Evolutionary conservation across 2,329 filamentous ascomycete species (phyloP).

Genomic region (Diplodia corticola): DNA sequence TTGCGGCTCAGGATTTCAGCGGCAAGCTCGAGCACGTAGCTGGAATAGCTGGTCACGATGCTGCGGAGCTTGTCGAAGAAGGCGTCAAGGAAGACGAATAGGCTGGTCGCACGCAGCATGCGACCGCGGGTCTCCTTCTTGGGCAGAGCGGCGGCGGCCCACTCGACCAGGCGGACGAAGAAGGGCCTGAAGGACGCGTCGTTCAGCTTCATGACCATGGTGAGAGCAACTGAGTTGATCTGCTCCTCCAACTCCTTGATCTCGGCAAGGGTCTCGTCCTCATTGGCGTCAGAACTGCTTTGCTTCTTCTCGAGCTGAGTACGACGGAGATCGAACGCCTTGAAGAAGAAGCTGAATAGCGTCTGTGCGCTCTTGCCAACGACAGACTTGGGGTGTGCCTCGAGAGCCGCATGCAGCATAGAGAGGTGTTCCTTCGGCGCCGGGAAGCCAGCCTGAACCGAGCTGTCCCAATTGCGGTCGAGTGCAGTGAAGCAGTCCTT

Average conservation of each 20-base stretch:
- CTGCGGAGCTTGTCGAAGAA: slow-evolving; percentile 89
- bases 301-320: slow-evolving; percentile 34
- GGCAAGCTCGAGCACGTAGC: slow-evolving; percentile 76
- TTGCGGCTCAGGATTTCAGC: slow-evolving; percentile 58
- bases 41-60: slow-evolving; percentile 89
- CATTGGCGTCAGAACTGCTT: slow-evolving; percentile 37
- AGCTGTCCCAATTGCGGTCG: slow-evolving; percentile 68
- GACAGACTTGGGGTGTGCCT: slow-evolving; percentile 73
- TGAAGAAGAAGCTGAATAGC: slow-evolving; percentile 63
- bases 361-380: slow-evolving; percentile 73
- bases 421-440: slow-evolving; percentile 69
- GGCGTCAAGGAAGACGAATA: slow-evolving; percentile 76
- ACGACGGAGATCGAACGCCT: slow-evolving; percentile 65
- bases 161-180: slow-evolving; percentile 83
- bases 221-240: slow-evolving; percentile 71
- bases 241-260: slow-evolving; percentile 63
- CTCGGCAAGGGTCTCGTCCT: slow-evolving; percentile 50
- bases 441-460: slow-evolving; percentile 61
- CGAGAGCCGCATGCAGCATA: slow-evolving; percentile 69
- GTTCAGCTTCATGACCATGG: slow-evolving; percentile 96
- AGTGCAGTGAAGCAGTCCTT: slow-evolving; percentile 74
- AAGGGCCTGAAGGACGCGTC: slow-evolving; percentile 90
- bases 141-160: slow-evolving; percentile 63
- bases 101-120: slow-evolving; percentile 66
- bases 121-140: slow-evolving; percentile 62